phyloP scores from a whole-genome alignment of 352 stramenopile species.

The Phytophthora lateralis region DNA sequence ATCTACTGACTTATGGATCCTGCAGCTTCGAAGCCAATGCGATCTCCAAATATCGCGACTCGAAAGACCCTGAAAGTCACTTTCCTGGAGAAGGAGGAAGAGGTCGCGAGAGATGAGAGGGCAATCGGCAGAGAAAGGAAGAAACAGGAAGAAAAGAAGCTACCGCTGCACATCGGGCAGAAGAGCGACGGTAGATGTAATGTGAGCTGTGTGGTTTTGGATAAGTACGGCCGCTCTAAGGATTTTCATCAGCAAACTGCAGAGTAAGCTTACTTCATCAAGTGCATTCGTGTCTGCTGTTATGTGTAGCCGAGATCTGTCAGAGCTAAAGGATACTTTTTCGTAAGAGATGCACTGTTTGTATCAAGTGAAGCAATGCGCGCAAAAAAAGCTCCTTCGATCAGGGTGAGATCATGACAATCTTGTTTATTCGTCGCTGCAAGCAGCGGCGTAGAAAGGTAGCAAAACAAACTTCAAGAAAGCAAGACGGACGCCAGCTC shows the following conservation, averaged over 20 bases:
- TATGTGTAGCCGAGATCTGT: background rate
- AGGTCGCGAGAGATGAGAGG: conserved; percentile 16
- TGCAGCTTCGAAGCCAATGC: conserved; percentile 35
- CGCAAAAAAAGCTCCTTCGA: background rate
- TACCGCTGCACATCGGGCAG: conserved; percentile 17
- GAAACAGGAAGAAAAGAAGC: conserved; percentile 22
- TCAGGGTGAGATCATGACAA: conserved; percentile 16
- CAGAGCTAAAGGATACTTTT: background rate
- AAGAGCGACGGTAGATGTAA: conserved; percentile 36
- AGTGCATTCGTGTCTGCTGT: conserved; percentile 5
- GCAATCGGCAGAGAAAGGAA: conserved; percentile 21
- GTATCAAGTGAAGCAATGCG: background rate
- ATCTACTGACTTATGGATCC: conserved; percentile 38
- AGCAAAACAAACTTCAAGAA: conserved; percentile 34
- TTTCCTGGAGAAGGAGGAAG: conserved; percentile 17
- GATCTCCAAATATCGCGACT: conserved; percentile 27
- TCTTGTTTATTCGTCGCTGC: conserved; percentile 23
- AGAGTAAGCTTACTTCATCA: background rate
- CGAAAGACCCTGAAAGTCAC: conserved; percentile 13
- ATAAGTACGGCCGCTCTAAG: conserved; percentile 33
- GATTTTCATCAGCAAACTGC: conserved; percentile 25
- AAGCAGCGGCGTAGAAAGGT: conserved; percentile 15
- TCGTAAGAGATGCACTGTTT: background rate
- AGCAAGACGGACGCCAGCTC: conserved; percentile 11
- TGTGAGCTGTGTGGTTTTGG: conserved; percentile 45